phyloP scores from a whole-genome alignment of 352 stramenopile genomes.

The Thraustochytrium striatum region DNA sequence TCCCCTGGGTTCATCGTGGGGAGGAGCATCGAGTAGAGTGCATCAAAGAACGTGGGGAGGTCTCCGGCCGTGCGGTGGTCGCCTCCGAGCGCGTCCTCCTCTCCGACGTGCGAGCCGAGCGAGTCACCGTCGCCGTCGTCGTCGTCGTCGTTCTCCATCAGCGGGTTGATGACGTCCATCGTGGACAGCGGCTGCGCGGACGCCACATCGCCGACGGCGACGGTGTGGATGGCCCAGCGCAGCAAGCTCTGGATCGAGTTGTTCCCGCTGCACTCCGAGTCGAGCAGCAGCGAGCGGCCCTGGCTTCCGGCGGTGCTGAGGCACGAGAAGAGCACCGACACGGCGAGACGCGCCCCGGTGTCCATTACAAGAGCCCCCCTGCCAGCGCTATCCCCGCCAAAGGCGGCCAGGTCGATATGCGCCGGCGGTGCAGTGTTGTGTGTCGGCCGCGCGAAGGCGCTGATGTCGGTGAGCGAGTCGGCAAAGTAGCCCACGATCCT shows the following conservation, averaged over 20 bases:
- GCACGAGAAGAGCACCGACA: slow-evolving; percentile 14
- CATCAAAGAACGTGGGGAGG: not conserved
- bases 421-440: not conserved
- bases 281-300: slow-evolving; percentile 1
- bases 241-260: slow-evolving; percentile 17
- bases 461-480: not conserved
- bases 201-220: not conserved
- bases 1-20: too few species aligned
- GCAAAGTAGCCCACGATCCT: not conserved
- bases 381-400: not conserved
- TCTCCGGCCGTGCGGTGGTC: not conserved
- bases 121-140: not conserved
- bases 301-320: not conserved
- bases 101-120: not conserved
- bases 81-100: not conserved
- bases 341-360: slow-evolving; percentile 9
- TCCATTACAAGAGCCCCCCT: not conserved
- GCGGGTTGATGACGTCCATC: not conserved
- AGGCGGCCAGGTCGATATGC: not conserved
- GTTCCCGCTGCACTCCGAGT: not conserved
- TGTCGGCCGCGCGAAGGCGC: not conserved
- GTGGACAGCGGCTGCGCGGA: not conserved
- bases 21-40: not conserved
- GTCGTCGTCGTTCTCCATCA: not conserved
- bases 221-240: slow-evolving; percentile 21